A percentile compares a stretch with the other conserved stretches of the same genome.
These are phyloP conservation scores for Mortierella sp. DNA, from an alignment of 371 early-diverging fungal genomes.

Conservation along the genomic window DNA sequence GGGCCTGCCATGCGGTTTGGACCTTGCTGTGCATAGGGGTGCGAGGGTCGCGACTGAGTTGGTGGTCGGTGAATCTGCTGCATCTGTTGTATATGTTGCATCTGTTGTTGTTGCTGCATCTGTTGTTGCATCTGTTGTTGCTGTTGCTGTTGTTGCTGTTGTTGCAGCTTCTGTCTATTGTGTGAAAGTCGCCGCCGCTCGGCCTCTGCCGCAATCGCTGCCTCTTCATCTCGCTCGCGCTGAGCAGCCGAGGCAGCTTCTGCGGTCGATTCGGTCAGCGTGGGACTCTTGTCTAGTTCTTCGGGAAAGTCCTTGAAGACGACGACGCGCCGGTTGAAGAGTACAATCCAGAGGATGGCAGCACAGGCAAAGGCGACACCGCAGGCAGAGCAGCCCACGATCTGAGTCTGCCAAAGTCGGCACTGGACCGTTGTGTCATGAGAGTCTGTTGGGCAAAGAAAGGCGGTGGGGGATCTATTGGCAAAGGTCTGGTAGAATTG, in stretches of 20 bases:
- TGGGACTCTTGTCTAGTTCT: conserved; percentile 24
- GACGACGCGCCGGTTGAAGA: conserved; percentile 39
- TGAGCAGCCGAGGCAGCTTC: conserved; percentile 7
- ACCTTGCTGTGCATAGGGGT: conserved; percentile 13
- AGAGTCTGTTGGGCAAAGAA: conserved; percentile 29
- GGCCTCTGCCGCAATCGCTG: conserved; percentile 34
- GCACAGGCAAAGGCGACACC: conserved; percentile 20
- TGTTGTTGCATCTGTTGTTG: conserved; percentile 4
- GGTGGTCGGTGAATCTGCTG: conserved; percentile 23
- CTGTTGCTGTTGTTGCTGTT: conserved; percentile 28
- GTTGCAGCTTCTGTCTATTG: too few species aligned
- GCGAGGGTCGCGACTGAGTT: not conserved
- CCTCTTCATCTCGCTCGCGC: conserved; percentile 24
- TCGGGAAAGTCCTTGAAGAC: conserved; percentile 34
- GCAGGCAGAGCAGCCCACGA: conserved; percentile 31
- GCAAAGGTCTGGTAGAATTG: conserved; percentile 37
- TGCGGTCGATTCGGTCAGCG: conserved; percentile 1
- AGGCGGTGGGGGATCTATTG: conserved; percentile 14
- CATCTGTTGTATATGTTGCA: too few species aligned
- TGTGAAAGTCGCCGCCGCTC: conserved; percentile 20
- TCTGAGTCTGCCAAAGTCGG: conserved; percentile 37
- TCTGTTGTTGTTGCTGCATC: conserved; percentile 6
- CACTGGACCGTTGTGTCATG: conserved; percentile 26
- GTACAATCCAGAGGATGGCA: conserved; percentile 25
- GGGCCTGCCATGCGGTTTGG: conserved; percentile 14